These are phyloP conservation scores for Saccharomyces kudriavzevii DNA, from an alignment of 805 yeast genomes.

Conservation along the genomic window DNA sequence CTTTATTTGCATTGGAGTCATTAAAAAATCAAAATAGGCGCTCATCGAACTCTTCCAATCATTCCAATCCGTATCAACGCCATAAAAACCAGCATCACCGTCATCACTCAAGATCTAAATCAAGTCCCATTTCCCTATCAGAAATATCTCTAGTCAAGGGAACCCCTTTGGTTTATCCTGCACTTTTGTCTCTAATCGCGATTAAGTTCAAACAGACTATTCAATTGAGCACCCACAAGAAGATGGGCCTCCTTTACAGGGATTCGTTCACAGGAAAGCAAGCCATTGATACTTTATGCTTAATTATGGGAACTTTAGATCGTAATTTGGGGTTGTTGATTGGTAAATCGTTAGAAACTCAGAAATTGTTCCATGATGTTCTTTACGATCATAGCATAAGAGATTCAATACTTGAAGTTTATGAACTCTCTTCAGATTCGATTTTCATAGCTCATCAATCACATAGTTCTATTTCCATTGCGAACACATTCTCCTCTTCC, in stretches of 20 bases:
- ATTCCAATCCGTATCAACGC: conserved; percentile 1
- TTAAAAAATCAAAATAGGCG: conserved; percentile 22
- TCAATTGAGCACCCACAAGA: conserved; percentile 69
- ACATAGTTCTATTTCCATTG: conserved; percentile 8
- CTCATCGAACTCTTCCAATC: conserved; percentile 9
- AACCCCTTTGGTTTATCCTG: conserved; percentile 75
- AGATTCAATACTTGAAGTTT: conserved; percentile 80
- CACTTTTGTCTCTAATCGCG: conserved; percentile 79
- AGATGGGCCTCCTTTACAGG: conserved; percentile 88
- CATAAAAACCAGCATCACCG: neutral
- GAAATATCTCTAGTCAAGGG: neutral
- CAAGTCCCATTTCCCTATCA: neutral
- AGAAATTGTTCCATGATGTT: conserved; percentile 88
- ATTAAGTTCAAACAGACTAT: conserved; percentile 62
- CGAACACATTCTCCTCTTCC: neutral
- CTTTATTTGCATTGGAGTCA: conserved; percentile 28
- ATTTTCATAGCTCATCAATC: conserved; percentile 23
- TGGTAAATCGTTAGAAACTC: conserved; percentile 91
- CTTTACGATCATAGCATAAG: conserved; percentile 88
- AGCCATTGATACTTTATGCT: conserved; percentile 85
- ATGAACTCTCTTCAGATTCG: conserved; percentile 55
- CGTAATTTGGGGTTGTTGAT: conserved; percentile 79
- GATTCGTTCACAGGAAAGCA: conserved; percentile 90
- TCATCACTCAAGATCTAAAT: neutral
- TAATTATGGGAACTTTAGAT: conserved; percentile 81